A percentile compares a stretch with the other conserved stretches of the same genome.
Evolutionary conservation across 1,139 yeast species (phyloP).

Genomic region (Candida buenavistaensis): DNA sequence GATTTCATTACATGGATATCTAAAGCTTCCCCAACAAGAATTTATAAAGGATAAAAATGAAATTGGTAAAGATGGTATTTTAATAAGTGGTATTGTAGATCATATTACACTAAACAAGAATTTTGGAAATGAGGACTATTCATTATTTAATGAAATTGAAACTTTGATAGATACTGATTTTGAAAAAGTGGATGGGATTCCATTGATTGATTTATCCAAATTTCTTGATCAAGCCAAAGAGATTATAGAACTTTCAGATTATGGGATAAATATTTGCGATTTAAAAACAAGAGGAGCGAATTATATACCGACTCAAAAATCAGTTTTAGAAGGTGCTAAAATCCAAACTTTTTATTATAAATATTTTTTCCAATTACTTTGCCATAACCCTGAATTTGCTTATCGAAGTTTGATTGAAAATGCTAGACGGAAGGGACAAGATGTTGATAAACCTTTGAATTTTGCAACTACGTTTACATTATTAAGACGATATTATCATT

Average conservation of each 20-base stretch:
- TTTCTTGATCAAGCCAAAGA: conserved; percentile 17
- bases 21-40: conserved; percentile 29
- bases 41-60: conserved; percentile 20
- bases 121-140: conserved; percentile 16
- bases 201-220: conserved; percentile 22
- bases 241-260: conserved; percentile 20
- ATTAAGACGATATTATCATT: conserved; percentile 31
- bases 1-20: conserved; percentile 54
- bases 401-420: conserved; percentile 43
- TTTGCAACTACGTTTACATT: conserved; percentile 36
- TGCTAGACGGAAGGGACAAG: conserved; percentile 43
- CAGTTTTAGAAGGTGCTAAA: conserved; percentile 50
- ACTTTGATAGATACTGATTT: conserved; percentile 12
- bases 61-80: conserved; percentile 17
- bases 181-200: conserved; percentile 10
- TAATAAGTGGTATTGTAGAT: conserved; percentile 67
- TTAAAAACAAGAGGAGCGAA: conserved; percentile 55
- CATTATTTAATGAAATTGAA: conserved; percentile 27
- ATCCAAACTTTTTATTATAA: conserved; percentile 60
- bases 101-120: conserved; percentile 30
- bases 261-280: conserved; percentile 44
- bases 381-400: conserved; percentile 22
- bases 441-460: conserved; percentile 50
- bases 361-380: conserved; percentile 37
- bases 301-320: conserved; percentile 44